These are phyloP conservation scores for Globisporangium ultimum DNA, from an alignment of 352 stramenopile genomes.

Conservation along the genomic window DNA sequence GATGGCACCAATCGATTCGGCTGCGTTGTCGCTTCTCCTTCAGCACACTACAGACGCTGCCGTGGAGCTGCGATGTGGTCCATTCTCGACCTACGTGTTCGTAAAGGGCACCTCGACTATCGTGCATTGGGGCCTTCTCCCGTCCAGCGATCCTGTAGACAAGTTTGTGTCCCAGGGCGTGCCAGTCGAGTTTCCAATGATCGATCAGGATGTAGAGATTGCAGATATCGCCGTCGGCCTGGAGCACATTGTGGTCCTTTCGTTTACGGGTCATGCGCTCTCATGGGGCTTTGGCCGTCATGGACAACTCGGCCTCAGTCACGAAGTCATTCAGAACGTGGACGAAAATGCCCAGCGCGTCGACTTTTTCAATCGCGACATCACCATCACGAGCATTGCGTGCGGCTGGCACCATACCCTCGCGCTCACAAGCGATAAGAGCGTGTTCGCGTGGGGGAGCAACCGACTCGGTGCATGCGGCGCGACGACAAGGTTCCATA, in stretches of 20 bases:
- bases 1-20: conserved; percentile 18
- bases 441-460: conserved; percentile 36
- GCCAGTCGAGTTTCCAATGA: conserved; percentile 13
- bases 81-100: conserved; percentile 30
- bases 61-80: conserved; percentile 26
- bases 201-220: conserved; percentile 14
- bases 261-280: conserved; percentile 24
- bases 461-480: conserved; percentile 37
- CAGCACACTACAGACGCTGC: background rate
- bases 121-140: conserved; percentile 36
- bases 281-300: conserved; percentile 29
- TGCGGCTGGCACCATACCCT: conserved; percentile 38
- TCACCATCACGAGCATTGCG: conserved; percentile 18
- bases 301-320: conserved; percentile 36
- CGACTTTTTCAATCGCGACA: conserved; percentile 21
- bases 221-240: conserved; percentile 23
- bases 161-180: conserved; percentile 15
- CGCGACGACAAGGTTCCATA: conserved; percentile 37
- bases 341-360: conserved; percentile 16
- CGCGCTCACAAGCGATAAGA: conserved; percentile 17
- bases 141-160: conserved; percentile 4
- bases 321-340: conserved; percentile 12
- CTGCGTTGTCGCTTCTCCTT: too few relatives aligned
- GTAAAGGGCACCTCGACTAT: conserved; percentile 14
- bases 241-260: conserved; percentile 29